Evolutionary conservation across 1,284 basidiomycete species (phyloP), one percentile per base, ranked within the genome.

Genomic region (Uromyces viciae-fabae): DNA sequence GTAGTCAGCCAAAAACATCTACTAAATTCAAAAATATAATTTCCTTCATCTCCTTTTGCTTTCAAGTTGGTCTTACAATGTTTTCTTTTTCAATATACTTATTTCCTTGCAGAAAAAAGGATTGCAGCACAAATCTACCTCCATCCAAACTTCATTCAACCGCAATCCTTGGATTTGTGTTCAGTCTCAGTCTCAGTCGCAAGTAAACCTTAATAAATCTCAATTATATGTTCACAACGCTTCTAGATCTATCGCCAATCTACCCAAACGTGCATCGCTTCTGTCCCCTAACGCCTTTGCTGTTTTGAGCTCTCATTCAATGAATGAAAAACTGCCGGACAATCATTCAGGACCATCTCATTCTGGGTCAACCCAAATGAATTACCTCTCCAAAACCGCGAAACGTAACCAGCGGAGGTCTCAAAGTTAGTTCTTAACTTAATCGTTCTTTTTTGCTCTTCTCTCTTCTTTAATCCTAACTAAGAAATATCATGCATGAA

Each of bases 121-220:
- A 7, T 36, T 54, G 15, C 25, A 72, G 25, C 46, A 4, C 8
- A 43, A 3, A 28, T 28, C 40, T 46, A 69, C 40, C 42, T 9
- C 8, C 38, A 38, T 43, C 38, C 42, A 69, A 25, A 42, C 25
- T 9, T 4, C 40, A 11, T 3, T 1, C 2, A 31, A 25, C 11
- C 68, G 22, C 17, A 66, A 66, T 49, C 68, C 68, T 43, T 69
- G 42, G 42, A n/a, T n/a, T n/a, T n/a, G n/a, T n/a, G n/a, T n/a
- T n/a, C n/a, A n/a, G n/a, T n/a, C n/a, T n/a, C n/a, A n/a, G n/a
- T n/a, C n/a, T n/a, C n/a, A n/a, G n/a, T n/a, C n/a, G n/a, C n/a
- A n/a, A n/a, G n/a, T n/a, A n/a, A 69, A 49, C 38, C n/a, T 9
- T 43, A 72, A 9, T 31, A 42, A 38, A 72, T 68, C 46, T 9